Evolutionary conservation across 176 grass and related monocot genomes (phyloP).

Genomic region (Oryza rufipogon): DNA sequence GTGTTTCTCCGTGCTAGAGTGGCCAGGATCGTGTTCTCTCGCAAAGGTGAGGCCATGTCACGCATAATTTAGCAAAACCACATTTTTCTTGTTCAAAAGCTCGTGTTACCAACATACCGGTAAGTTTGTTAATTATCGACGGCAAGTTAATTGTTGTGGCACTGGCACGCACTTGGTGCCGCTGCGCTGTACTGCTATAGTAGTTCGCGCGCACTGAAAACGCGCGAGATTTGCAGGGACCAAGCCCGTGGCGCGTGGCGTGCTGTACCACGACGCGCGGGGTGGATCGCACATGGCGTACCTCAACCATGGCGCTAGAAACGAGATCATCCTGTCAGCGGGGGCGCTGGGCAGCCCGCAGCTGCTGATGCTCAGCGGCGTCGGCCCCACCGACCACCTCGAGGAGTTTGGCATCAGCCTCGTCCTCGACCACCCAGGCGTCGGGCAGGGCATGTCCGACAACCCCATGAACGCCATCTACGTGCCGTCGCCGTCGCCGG

Average conservation of each 20-base stretch:
- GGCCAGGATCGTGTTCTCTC: constrained; percentile 50
- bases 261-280: constrained; percentile 59
- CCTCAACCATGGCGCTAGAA: constrained; percentile 46
- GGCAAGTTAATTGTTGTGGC: neutral
- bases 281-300: constrained; percentile 54
- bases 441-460: constrained; percentile 79
- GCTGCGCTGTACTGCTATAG: neutral
- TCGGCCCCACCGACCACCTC: constrained; percentile 72
- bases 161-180: neutral
- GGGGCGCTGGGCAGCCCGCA: constrained; percentile 89
- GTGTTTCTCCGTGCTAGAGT: constrained; percentile 48
- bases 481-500: constrained; percentile 66
- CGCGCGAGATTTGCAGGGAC: constrained; percentile 18
- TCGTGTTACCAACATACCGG: neutral
- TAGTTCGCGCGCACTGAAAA: neutral
- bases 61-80: too few relatives aligned
- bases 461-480: constrained; percentile 88
- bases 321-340: constrained; percentile 74
- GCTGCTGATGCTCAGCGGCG: constrained; percentile 84
- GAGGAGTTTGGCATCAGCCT: constrained; percentile 58
- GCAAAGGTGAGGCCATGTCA: constrained; percentile 21
- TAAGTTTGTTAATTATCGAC: neutral
- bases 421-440: constrained; percentile 55
- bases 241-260: constrained; percentile 63
- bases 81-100: neutral